Percentiles rank a stretch among this genome's conserved stretches.
These are phyloP conservation scores for Magnaporthiopsis incrustans DNA, from an alignment of 2,329 filamentous ascomycete species.

Conservation along the genomic window DNA sequence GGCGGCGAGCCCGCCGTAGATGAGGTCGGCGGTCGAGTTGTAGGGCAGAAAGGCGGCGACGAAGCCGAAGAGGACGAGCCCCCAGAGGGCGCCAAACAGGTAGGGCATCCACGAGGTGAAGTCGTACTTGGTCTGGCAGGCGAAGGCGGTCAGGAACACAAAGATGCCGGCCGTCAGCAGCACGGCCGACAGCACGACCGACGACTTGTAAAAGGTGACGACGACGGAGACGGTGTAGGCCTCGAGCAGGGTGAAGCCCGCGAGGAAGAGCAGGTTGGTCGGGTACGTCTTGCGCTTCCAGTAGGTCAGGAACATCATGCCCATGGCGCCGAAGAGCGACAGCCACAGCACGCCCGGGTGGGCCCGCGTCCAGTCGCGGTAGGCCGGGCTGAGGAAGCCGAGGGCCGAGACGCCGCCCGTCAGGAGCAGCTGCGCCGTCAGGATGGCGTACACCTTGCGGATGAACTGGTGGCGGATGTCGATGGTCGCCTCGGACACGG, in stretches of 20 bases:
- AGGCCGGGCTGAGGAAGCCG: constrained; percentile 74
- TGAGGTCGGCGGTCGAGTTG: constrained; percentile 72
- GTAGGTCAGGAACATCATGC: constrained; percentile 79
- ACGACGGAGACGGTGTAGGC: constrained; percentile 91
- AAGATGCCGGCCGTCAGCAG: constrained; percentile 81
- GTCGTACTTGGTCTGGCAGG: constrained; percentile 96
- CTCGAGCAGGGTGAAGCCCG: constrained; percentile 82
- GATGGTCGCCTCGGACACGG: constrained; percentile 85
- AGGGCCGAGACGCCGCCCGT: constrained; percentile 74
- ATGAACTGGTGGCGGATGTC: constrained; percentile 96
- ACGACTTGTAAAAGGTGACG: constrained; percentile 79
- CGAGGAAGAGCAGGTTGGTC: constrained; percentile 86
- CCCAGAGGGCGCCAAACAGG: constrained; percentile 85
- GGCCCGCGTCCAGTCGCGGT: constrained; percentile 79
- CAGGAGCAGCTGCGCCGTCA: constrained; percentile 86
- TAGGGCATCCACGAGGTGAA: constrained; percentile 98
- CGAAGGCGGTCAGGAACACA: constrained; percentile 73
- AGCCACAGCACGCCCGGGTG: constrained; percentile 80
- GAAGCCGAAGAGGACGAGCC: constrained; percentile 85
- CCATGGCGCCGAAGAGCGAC: constrained; percentile 76
- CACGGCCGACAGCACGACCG: constrained; percentile 83
- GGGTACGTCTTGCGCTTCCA: constrained; percentile 97
- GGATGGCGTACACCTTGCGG: constrained; percentile 94
- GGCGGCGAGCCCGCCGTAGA: constrained; percentile 74
- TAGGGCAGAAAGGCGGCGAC: constrained; percentile 84